Conservation (phyloP, 441 rosid genomes). For the Aleurites moluccanus region DNA sequence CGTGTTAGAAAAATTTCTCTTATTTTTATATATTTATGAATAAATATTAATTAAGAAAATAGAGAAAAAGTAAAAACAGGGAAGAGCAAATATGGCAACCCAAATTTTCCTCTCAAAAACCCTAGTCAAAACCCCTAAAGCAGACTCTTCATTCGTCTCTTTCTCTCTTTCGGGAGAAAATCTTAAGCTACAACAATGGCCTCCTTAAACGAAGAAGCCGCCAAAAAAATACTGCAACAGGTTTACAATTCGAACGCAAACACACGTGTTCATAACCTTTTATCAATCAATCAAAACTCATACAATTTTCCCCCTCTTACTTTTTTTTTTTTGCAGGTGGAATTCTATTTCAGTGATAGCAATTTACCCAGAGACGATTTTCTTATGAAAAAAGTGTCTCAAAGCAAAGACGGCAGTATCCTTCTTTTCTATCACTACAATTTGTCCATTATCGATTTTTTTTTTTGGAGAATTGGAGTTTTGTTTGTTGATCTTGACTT, state of each 20-base stretch:
- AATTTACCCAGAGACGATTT: constrained; percentile 49
- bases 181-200: constrained; percentile 26
- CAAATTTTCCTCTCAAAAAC: too few species aligned
- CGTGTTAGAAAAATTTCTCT: too few species aligned
- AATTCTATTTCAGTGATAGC: constrained; percentile 57
- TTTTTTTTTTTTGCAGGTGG: constrained; percentile 31
- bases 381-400: constrained; percentile 34
- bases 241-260: constrained; percentile 13
- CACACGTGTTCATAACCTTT: neutral
- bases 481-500: constrained; percentile 27
- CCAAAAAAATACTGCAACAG: constrained; percentile 40
- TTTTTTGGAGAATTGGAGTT: neutral
- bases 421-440: constrained; percentile 16
- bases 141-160: too few species aligned
- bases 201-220: constrained; percentile 40
- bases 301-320: neutral
- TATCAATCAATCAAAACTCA: neutral
- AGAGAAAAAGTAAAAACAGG: too few species aligned
- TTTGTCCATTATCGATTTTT: neutral
- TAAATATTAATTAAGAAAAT: too few species aligned
- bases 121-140: neutral
- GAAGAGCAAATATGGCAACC: too few species aligned
- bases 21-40: too few species aligned
- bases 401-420: constrained; percentile 51
- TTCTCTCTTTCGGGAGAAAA: too few species aligned